A percentile compares a stretch with the other conserved stretches of the same genome.
phyloP scores from a whole-genome alignment of 176 grass and related monocot genomes.

The Alopecurus myosuroides region DNA sequence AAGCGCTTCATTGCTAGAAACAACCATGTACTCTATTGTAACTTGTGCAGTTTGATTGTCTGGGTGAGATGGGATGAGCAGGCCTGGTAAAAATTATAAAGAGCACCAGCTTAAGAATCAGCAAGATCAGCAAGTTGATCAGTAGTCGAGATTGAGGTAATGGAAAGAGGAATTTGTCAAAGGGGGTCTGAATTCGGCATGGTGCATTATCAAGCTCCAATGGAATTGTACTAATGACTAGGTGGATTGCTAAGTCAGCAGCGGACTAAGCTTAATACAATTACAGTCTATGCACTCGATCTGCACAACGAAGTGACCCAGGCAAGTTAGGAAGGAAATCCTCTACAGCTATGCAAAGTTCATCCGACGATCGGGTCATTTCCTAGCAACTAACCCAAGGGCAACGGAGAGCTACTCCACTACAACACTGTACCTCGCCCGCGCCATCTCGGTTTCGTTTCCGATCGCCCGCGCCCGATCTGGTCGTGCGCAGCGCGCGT shows the following conservation, averaged over 20 bases:
- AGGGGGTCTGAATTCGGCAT: background rate
- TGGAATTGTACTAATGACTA: background rate
- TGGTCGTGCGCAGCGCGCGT: background rate
- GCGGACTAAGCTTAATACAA: background rate
- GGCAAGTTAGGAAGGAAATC: background rate
- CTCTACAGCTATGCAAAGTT: background rate
- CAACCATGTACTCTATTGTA: constrained; percentile 24
- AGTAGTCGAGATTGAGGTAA: constrained; percentile 6
- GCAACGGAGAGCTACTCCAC: background rate
- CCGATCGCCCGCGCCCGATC: background rate
- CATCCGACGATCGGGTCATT: background rate
- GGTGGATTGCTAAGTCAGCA: background rate
- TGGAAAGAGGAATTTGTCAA: background rate
- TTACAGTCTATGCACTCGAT: background rate
- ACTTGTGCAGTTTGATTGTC: constrained; percentile 16
- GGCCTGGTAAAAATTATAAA: constrained; percentile 5
- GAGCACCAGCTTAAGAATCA: background rate
- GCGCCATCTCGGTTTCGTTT: background rate
- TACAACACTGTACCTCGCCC: background rate
- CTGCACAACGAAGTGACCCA: background rate
- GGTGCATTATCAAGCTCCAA: background rate
- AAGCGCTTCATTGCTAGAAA: constrained; percentile 77
- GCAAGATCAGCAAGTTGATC: constrained; percentile 8
- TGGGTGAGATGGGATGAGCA: constrained; percentile 4
- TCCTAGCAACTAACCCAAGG: background rate